These are phyloP conservation scores for Iodosphaeria phyllophila DNA, from an alignment of 2,329 filamentous ascomycete species.

Conservation along the genomic window DNA sequence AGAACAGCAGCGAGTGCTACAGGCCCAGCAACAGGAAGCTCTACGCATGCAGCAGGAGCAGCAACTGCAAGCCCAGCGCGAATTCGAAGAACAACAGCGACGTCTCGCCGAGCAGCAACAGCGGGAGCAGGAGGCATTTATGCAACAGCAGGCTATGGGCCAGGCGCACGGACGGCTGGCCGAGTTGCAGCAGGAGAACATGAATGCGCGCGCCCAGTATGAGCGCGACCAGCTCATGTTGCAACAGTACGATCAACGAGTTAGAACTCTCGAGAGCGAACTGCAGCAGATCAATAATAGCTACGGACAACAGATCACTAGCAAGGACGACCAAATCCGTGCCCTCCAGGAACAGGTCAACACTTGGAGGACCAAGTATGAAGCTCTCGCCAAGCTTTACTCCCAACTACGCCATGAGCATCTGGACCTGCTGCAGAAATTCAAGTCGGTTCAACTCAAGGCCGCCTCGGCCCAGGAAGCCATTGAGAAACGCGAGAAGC, in stretches of 20 bases:
- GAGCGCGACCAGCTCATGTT: constrained; percentile 95
- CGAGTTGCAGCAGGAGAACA: constrained; percentile 85
- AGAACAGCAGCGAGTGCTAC: constrained; percentile 75
- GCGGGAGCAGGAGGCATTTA: constrained; percentile 73
- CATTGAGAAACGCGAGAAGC: constrained; percentile 82
- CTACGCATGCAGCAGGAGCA: constrained; percentile 67
- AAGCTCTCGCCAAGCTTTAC: constrained; percentile 89
- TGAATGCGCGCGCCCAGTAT: constrained; percentile 87
- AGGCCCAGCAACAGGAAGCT: constrained; percentile 71
- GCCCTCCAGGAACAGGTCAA: constrained; percentile 93
- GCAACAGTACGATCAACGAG: constrained; percentile 86
- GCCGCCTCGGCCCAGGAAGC: constrained; percentile 93
- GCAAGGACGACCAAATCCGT: constrained; percentile 86
- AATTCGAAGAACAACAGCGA: constrained; percentile 95
- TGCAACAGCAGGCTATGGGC: constrained; percentile 76
- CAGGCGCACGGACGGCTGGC: constrained; percentile 93
- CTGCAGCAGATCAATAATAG: constrained; percentile 66
- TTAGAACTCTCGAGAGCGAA: constrained; percentile 84
- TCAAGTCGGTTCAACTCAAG: constrained; percentile 90
- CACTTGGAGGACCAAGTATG: constrained; percentile 94
- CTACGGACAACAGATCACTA: constrained; percentile 66
- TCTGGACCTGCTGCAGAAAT: constrained; percentile 84
- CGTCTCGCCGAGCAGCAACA: constrained; percentile 75
- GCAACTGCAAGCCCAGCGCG: constrained; percentile 67
- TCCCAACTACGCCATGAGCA: constrained; percentile 92